Conservation (phyloP, 2,329 filamentous ascomycete species). For the Ustilaginoidea virens region DNA sequence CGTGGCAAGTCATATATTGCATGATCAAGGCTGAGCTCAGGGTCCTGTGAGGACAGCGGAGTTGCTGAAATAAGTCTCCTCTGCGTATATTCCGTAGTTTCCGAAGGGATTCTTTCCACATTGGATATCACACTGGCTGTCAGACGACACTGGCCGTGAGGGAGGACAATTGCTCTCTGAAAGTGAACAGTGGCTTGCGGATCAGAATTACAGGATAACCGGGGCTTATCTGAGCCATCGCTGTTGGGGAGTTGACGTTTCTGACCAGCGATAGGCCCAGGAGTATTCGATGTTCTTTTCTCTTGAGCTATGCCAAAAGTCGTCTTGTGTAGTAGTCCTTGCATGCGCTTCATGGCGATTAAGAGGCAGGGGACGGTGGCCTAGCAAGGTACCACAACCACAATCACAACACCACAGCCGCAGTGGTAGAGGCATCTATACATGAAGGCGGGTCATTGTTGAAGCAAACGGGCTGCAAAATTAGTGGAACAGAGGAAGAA, state of each 20-base stretch:
- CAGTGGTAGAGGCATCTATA: no score
- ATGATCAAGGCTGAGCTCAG: constrained; percentile 46
- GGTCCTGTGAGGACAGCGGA: constrained; percentile 34
- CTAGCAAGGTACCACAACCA: no score
- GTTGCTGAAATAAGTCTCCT: constrained; percentile 35
- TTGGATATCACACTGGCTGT: constrained; percentile 31
- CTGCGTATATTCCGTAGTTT: constrained; percentile 40
- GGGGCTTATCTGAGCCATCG: constrained; percentile 1
- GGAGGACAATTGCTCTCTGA: constrained; percentile 18
- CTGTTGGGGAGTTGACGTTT: constrained; percentile 26
- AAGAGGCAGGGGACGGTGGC: background rate
- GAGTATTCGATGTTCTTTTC: constrained; percentile 20
- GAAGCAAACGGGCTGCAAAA: no score
- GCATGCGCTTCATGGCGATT: constrained; percentile 23
- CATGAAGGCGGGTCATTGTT: no score
- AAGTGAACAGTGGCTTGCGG: constrained; percentile 12
- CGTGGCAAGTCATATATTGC: constrained; percentile 45
- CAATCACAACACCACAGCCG: no score
- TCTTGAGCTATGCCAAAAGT: constrained; percentile 31
- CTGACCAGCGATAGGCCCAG: constrained; percentile 27
- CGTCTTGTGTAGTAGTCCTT: constrained; percentile 30
- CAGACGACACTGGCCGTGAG: constrained; percentile 15
- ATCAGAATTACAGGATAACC: background rate
- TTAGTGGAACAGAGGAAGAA: background rate
- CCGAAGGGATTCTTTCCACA: constrained; percentile 9